Base-by-base conservation (phyloP, 2,329 filamentous ascomycete genomes). In the Fusarium anthophilum region DNA sequence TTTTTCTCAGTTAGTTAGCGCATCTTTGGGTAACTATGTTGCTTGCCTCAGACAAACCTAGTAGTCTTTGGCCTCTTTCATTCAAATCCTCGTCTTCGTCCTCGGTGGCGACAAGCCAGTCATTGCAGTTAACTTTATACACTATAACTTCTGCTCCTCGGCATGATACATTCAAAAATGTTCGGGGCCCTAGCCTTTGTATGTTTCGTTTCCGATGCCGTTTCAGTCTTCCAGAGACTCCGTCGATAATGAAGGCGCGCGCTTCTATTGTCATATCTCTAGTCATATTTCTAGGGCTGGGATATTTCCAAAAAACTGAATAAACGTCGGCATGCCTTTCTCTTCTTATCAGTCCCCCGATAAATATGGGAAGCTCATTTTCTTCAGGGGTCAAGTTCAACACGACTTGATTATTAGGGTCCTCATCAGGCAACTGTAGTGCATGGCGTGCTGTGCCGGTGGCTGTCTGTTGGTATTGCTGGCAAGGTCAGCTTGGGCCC, bases 161-260 rank as follows among this genome's bases (percentile, higher is more conserved):
- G 14, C 17, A 37, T 8, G 8, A 4, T 2, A 9, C 8, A 6
- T 4, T 6, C 2, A 14, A 20, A 0, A 24, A n/a, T 0, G 12
- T 24, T 26, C 54, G 39, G 2, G 17, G 22, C 1, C 13, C 5
- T 13, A 57, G 10, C 0, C 39, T 13, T 8, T n/a, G 15, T 22
- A 45, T 45, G 20, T n/a, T n/a, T 6, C 30, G n/a, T 26, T 35
- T 45, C 1, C 54, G 39, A 22, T 45, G 17, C 8, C n/a, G 22
- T 22, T 35, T 57, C 8, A 45, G 2, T 17, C 10, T 57, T 15
- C 39, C n/a, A 8, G 39, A 1, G 5, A 57, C 28, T 17, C 39
- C 30, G 2, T 45, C 12, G 6, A 57, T 11, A 20, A 45, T 18
- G 8, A 57, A 57, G 1, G n/a, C 54, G 0, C 39, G 39, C 5